Base-by-base conservation (phyloP, 2,329 filamentous ascomycete genomes). In the Immersiporthe knoxdaviesiana region DNA sequence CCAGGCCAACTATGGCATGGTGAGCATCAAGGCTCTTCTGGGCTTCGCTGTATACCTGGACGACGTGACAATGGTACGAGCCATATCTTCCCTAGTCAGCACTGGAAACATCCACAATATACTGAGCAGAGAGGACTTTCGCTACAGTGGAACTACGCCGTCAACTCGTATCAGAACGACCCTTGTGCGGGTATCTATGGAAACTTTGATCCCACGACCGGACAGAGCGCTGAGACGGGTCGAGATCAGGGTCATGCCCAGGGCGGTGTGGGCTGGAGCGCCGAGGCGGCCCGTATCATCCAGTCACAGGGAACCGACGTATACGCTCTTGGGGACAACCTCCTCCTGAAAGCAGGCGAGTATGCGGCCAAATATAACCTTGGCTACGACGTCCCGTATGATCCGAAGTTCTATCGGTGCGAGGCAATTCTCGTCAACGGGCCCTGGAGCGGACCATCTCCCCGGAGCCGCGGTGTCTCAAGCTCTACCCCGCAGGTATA, bases 1-100 rank as follows among this genome's bases (percentile, higher is more conserved):
- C 0, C 81, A 83, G 66, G 81, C 79, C 1, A 82, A 82, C 70
- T 82, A 82, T 67, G 80, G 80, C 2, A 78, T 82, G 74, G 77
- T 75, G 4, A 80, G 77, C 63, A 81, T 81, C 65, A 79, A 80
- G 66, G 77, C 78, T 1, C 71, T 82, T 3, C 70, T 82, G 10
- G 75, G 71, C 12, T 82, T 81, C 67, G 79, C 80, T 0, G 79
- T 81, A 1, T 83, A 80, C 41, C 72, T 82, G 4, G 80, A 82
- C 50, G 80, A 82, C 64, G 75, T 81, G 1, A 71, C 75, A 12
- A 73, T 81, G 72, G 74, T 76, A 64, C 71, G 72, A 27, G 16
- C 35, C 16, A 35, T n/a, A n/a, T n/a, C n/a, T n/a, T n/a, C n/a
- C n/a, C n/a, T n/a, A n/a, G n/a, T n/a, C n/a, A n/a, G n/a, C n/a